phyloP scores from a whole-genome alignment of 192 early-diverging fungal species.

The Mortierella antarctica region DNA sequence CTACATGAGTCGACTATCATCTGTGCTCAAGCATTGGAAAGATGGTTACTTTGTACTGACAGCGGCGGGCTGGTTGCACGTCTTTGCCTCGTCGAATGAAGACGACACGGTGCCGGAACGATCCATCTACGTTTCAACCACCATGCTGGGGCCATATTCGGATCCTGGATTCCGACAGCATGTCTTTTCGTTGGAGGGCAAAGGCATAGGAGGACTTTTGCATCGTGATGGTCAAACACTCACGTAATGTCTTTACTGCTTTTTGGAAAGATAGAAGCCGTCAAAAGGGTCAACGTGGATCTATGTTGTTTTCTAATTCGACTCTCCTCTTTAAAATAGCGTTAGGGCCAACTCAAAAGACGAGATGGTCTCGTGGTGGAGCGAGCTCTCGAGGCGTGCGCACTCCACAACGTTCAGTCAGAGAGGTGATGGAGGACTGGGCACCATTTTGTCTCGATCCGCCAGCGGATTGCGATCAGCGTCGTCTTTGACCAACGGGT shows the following conservation, averaged over 20 bases:
- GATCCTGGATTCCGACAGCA: slow-evolving; percentile 33
- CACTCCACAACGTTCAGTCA: slow-evolving; percentile 24
- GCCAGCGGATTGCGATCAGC: slow-evolving; percentile 5
- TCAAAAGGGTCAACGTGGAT: background rate
- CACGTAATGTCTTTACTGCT: slow-evolving; percentile 19
- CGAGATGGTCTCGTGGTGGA: slow-evolving; percentile 45
- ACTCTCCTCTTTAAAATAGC: background rate
- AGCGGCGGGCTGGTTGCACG: slow-evolving; percentile 56
- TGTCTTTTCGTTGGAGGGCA: slow-evolving; percentile 45
- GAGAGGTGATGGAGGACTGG: background rate
- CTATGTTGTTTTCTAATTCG: background rate
- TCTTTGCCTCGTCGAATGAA: slow-evolving; percentile 36
- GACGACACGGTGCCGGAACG: slow-evolving; percentile 45
- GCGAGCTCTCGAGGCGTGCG: slow-evolving; percentile 28
- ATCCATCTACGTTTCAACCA: slow-evolving; percentile 57
- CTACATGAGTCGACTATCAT: slow-evolving; percentile 48
- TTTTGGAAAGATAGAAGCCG: background rate
- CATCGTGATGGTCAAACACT: slow-evolving; percentile 43
- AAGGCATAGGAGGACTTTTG: slow-evolving; percentile 36
- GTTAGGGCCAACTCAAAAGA: slow-evolving; percentile 41
- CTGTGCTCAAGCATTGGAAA: slow-evolving; percentile 56
- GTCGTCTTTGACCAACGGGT: background rate
- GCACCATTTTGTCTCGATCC: slow-evolving; percentile 4
- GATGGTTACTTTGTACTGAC: slow-evolving; percentile 60
- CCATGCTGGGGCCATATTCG: slow-evolving; percentile 31